Percentiles rank a stretch among this genome's conserved stretches.
Conservation (phyloP, 345 rosid genomes). For the Mercurialis annua region DNA sequence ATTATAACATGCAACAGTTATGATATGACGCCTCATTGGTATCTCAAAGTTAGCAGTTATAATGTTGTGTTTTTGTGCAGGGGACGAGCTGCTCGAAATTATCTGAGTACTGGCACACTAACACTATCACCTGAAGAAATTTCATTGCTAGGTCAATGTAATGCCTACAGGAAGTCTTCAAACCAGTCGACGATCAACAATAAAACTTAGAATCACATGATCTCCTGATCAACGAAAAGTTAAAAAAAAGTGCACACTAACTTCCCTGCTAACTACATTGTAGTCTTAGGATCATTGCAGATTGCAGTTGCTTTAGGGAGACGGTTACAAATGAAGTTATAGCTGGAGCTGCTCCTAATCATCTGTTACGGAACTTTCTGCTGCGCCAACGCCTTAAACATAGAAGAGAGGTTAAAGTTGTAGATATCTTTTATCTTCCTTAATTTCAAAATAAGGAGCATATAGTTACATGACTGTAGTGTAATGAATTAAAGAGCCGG, state of each 20-base stretch:
- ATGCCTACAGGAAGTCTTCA: slow-evolving; percentile 29
- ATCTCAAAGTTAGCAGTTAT: slow-evolving; percentile 3
- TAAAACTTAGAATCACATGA: slow-evolving; percentile 1
- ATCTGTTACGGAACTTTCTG: background rate
- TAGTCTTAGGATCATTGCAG: slow-evolving; percentile 2
- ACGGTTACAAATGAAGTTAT: background rate
- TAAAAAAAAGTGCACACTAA: slow-evolving; percentile 3
- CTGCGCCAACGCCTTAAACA: slow-evolving; percentile 3
- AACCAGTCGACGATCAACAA: slow-evolving; percentile 17
- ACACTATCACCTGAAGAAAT: slow-evolving; percentile 64
- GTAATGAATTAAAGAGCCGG: background rate
- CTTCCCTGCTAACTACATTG: background rate
- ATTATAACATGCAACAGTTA: background rate
- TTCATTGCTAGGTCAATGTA: slow-evolving; percentile 47
- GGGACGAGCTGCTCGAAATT: slow-evolving; percentile 57
- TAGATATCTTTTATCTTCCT: slow-evolving; percentile 11
- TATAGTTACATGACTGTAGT: background rate
- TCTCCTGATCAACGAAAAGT: slow-evolving; percentile 2
- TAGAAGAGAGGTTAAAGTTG: background rate
- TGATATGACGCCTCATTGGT: background rate
- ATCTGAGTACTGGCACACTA: slow-evolving; percentile 56
- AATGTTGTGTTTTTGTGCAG: slow-evolving; percentile 30
- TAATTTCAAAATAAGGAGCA: slow-evolving; percentile 1
- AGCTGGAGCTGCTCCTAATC: background rate
- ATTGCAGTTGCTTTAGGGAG: background rate